phyloP scores from a whole-genome alignment of 345 rosid species.

The Salix viminalis region DNA sequence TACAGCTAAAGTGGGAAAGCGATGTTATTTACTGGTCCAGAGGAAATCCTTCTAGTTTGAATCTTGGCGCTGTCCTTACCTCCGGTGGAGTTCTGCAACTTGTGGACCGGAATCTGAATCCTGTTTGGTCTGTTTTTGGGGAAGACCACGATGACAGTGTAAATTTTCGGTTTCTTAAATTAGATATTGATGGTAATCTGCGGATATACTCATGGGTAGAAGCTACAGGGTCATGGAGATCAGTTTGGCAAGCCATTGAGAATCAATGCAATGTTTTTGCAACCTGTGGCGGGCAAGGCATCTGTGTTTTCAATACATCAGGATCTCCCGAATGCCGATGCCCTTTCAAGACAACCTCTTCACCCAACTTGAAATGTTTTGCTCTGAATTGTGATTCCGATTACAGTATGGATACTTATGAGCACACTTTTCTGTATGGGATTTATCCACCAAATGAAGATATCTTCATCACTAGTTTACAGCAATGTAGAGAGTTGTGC shows the following conservation, averaged over 20 bases:
- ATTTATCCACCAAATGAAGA: constrained; percentile 62
- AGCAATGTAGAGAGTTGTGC: constrained; percentile 54
- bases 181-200: constrained; percentile 75
- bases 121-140: constrained; percentile 58
- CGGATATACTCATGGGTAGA: constrained; percentile 70
- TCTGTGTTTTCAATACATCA: constrained; percentile 52
- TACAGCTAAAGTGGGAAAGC: constrained; percentile 72
- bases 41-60: constrained; percentile 32
- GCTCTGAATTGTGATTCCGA: constrained; percentile 39
- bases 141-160: constrained; percentile 66
- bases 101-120: constrained; percentile 27
- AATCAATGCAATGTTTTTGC: constrained; percentile 82
- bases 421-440: constrained; percentile 55
- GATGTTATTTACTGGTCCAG: constrained; percentile 52
- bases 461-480: constrained; percentile 36
- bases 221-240: constrained; percentile 48
- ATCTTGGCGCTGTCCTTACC: constrained; percentile 54
- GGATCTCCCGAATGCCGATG: constrained; percentile 52
- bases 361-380: constrained; percentile 44
- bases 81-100: constrained; percentile 59
- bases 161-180: constrained; percentile 59
- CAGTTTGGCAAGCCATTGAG: constrained; percentile 90
- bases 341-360: constrained; percentile 32
- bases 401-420: constrained; percentile 37
- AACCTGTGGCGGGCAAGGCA: constrained; percentile 59